Conservation (phyloP, 345 rosid genomes). For the Combretum micranthum region DNA sequence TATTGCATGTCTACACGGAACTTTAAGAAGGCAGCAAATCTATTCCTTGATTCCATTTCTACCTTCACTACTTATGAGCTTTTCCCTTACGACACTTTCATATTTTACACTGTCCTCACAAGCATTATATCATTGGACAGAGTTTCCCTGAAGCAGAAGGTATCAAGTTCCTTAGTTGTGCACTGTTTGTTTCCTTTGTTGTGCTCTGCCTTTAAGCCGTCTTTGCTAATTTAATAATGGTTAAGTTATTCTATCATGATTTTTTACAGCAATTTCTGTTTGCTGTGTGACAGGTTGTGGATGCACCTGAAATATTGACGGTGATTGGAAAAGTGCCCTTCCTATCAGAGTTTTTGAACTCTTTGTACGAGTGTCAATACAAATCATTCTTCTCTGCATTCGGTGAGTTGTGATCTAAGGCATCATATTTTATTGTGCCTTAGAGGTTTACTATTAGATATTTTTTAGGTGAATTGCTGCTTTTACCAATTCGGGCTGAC, state of each 20-base stretch:
- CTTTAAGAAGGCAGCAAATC: slow-evolving; percentile 81
- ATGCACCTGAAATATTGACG: slow-evolving; percentile 98
- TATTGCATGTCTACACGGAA: slow-evolving; percentile 85
- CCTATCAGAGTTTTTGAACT: slow-evolving; percentile 89
- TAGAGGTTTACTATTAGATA: no score
- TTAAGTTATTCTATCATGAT: background rate
- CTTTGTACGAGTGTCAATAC: slow-evolving; percentile 89
- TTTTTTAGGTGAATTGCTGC: no score
- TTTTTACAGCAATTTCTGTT: slow-evolving; percentile 3
- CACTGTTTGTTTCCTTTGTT: background rate
- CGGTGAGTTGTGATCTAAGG: slow-evolving; percentile 36
- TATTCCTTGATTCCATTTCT: slow-evolving; percentile 94
- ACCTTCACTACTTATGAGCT: slow-evolving; percentile 97
- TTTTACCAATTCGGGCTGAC: no score
- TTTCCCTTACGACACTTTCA: slow-evolving; percentile 90
- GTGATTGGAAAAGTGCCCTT: slow-evolving; percentile 88
- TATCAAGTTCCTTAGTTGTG: slow-evolving; percentile 15
- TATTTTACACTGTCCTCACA: slow-evolving; percentile 91
- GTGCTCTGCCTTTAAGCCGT: background rate
- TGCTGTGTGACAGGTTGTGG: slow-evolving; percentile 63
- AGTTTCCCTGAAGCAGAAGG: slow-evolving; percentile 97
- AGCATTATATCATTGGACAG: slow-evolving; percentile 93
- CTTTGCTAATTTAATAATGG: background rate
- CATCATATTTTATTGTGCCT: no score
- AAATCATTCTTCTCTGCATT: slow-evolving; percentile 87